phyloP scores from a whole-genome alignment of 1,139 yeast species.

The Kodamaea derodonti region DNA sequence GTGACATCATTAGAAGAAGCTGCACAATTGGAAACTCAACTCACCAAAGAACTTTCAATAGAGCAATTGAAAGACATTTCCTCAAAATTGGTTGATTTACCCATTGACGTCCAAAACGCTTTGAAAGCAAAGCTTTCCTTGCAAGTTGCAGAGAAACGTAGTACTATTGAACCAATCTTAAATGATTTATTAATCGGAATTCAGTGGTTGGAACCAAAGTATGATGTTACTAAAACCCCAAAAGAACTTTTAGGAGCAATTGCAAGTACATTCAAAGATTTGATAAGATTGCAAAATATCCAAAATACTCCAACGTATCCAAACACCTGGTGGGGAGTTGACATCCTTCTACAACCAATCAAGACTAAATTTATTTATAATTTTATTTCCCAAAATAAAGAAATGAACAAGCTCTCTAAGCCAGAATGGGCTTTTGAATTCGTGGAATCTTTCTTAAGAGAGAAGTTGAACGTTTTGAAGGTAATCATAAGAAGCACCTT shows the following conservation, averaged over 20 bases:
- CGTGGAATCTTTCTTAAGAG: slow-evolving; percentile 46
- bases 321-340: slow-evolving; percentile 55
- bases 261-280: slow-evolving; percentile 9
- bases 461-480: slow-evolving; percentile 37
- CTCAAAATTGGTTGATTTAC: slow-evolving; percentile 4
- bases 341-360: slow-evolving; percentile 53
- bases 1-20: slow-evolving; percentile 8
- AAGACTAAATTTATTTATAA: slow-evolving; percentile 67
- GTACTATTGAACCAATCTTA: slow-evolving; percentile 4
- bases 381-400: slow-evolving; percentile 52
- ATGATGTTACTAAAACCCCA: slow-evolving; percentile 3
- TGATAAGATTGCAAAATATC: slow-evolving; percentile 39
- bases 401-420: slow-evolving; percentile 66
- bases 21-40: slow-evolving; percentile 5
- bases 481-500: slow-evolving; percentile 29
- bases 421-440: slow-evolving; percentile 79
- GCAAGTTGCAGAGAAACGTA: slow-evolving; percentile 3
- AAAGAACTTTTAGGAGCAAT: slow-evolving; percentile 1
- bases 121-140: slow-evolving; percentile 1
- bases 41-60: slow-evolving; percentile 1
- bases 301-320: slow-evolving; percentile 34
- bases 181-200: slow-evolving; percentile 3
- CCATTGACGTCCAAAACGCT: slow-evolving; percentile 3
- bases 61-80: slow-evolving; percentile 2
- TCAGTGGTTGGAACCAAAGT: slow-evolving; percentile 7